A percentile compares a stretch with the other conserved stretches of the same genome.
Conservation (phyloP, 2,329 filamentous ascomycete species). For the Bipolaris oryzae region DNA sequence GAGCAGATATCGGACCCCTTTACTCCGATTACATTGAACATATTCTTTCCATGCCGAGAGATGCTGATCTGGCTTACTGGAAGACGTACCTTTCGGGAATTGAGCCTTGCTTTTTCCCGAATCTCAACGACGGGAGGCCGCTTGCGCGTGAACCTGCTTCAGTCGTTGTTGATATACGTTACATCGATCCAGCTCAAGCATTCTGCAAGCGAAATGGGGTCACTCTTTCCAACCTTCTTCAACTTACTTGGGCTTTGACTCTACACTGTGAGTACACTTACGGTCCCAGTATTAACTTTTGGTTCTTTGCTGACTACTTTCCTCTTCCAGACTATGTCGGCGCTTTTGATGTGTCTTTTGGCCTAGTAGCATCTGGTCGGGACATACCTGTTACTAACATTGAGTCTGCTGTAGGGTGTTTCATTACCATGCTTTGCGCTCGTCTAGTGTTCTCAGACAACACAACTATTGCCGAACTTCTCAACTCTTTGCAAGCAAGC, state of each 20-base stretch:
- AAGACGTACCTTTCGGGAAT: constrained; percentile 52
- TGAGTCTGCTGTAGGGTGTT: constrained; percentile 57
- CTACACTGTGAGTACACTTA: constrained; percentile 41
- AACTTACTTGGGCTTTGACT: constrained; percentile 60
- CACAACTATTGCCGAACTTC: constrained; percentile 47
- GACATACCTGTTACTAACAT: constrained; percentile 59
- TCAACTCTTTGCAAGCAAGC: constrained; percentile 55
- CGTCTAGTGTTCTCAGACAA: constrained; percentile 50
- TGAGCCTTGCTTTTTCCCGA: constrained; percentile 57
- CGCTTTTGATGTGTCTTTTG: constrained; percentile 58
- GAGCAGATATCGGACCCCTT: constrained; percentile 43
- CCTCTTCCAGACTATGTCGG: constrained; percentile 50
- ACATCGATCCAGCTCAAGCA: constrained; percentile 24
- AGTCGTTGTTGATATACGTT: constrained; percentile 49
- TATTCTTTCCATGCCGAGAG: constrained; percentile 35
- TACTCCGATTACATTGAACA: constrained; percentile 50
- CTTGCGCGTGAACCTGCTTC: constrained; percentile 45
- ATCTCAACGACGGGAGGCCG: constrained; percentile 43
- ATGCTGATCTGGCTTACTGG: constrained; percentile 53
- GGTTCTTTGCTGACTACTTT: background rate
- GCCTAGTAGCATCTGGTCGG: constrained; percentile 60
- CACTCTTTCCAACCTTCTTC: constrained; percentile 59
- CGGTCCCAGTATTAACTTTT: background rate
- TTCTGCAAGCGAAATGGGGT: constrained; percentile 52
- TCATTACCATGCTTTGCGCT: constrained; percentile 63